Percentiles rank a stretch among this genome's conserved stretches.
Conservation (phyloP, 148 eudicot genomes). For the Heliamphora exappendiculata region DNA sequence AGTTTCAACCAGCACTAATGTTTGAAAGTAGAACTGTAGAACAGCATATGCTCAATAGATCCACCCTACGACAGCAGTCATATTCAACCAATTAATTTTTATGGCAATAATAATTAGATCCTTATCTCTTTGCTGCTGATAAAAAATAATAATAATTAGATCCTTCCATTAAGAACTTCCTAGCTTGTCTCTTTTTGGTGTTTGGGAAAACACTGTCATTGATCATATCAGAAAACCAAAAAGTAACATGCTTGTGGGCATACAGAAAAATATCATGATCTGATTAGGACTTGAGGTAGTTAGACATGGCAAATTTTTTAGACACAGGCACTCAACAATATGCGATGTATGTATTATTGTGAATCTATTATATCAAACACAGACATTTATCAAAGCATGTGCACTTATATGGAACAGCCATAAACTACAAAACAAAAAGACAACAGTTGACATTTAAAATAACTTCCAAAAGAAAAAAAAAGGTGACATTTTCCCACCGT, state of each 20-base stretch:
- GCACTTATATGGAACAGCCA: neutral
- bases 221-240: neutral
- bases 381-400: neutral
- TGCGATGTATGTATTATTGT: neutral
- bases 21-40: neutral
- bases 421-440: neutral
- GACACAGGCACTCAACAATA: neutral
- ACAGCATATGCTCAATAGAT: neutral
- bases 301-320: neutral
- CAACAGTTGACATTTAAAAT: neutral
- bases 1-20: neutral
- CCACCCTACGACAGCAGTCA: neutral
- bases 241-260: neutral
- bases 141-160: neutral
- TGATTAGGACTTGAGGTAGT: neutral
- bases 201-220: neutral
- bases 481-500: neutral
- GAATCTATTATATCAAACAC: neutral
- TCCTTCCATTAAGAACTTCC: neutral
- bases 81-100: neutral
- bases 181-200: neutral
- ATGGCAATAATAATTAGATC: too few species aligned
- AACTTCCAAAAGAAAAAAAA: neutral
- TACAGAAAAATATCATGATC: neutral
- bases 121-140: too few species aligned